Base-by-base conservation (phyloP, 768 basidiomycete species). In the Hypholoma sublateritium region DNA sequence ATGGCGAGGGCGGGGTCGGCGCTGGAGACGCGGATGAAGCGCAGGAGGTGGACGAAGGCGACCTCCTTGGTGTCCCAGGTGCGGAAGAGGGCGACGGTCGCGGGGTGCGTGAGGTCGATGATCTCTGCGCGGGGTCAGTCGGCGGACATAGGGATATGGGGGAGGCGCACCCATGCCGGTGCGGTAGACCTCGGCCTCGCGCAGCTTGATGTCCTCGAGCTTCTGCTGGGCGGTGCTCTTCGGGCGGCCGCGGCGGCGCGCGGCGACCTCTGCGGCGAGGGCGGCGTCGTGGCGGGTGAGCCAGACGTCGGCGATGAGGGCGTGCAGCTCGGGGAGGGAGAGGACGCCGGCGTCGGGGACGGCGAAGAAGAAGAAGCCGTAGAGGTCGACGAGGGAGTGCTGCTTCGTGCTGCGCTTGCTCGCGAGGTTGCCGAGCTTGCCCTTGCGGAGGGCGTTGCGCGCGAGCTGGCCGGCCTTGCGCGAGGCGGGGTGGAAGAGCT, bases 401-500 rank as follows among this genome's bases (percentile, higher is more conserved):
- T 86, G 76, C 65, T 84, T 88, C 66, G 86, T 79, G 4, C 68
- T 67, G 22, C 89, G 80, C 62, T 84, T 85, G 7, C 75, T 75
- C 8, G 80, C 73, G 4, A 81, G 74, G 55, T 80, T 80, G 12
- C 78, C 78, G 16, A 93, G 75, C 67, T 86, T 91, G 19, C 78
- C 77, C 62, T 89, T 90, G 59, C 92, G 80, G 37, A 89, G 69
- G 21, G 86, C 82, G 55, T 82, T 78, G 19, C 91, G 82, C 14
- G 81, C 76, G 13, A 92, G 77, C 65, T 93, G 91, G 12, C 79
- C 84, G 2, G 92, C 92, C 73, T 93, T 94, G 59, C 92, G 80
- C 19, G 92, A 94, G 46, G 87, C 78, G 4, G 92, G 92, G 67
- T 94, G 92, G 60, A 87, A 88, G 9, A 93, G 62, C 64, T 93